Percentiles rank a stretch among this genome's conserved stretches.
These are phyloP conservation scores for Ceratobasidium sp. DNA, from an alignment of 1,284 basidiomycete species.

Conservation along the genomic window DNA sequence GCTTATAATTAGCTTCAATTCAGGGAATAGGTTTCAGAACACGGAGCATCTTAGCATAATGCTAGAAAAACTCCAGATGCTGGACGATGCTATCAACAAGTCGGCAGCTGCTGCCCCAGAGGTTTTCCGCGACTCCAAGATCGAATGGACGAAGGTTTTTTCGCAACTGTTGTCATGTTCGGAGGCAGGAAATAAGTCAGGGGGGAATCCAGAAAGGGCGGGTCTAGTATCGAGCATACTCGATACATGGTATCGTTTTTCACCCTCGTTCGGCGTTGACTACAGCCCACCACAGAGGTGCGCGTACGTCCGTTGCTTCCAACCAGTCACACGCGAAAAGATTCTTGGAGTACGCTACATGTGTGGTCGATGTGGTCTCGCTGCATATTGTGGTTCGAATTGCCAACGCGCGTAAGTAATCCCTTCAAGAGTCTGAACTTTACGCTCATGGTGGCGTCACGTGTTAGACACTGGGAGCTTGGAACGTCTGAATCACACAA, in stretches of 20 bases:
- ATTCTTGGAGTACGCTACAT: not conserved
- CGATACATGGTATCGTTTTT: not conserved
- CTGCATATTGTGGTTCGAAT: not conserved
- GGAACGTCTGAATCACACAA: too few relatives aligned
- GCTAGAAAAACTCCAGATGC: not conserved
- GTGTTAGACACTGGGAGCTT: too few relatives aligned
- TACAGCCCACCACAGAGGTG: not conserved
- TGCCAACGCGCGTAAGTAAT: too few relatives aligned
- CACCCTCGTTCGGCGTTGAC: not conserved
- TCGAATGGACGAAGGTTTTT: constrained; percentile 1
- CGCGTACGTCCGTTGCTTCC: not conserved
- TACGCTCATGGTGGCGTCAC: too few relatives aligned
- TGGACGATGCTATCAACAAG: too few relatives aligned
- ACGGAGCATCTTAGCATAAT: not conserved
- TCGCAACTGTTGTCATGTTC: not conserved
- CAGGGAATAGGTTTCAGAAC: not conserved
- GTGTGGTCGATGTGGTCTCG: not conserved
- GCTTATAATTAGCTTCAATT: not conserved
- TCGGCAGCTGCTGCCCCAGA: not conserved
- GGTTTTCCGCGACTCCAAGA: not conserved
- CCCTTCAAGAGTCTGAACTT: too few relatives aligned
- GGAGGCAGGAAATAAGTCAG: too few relatives aligned
- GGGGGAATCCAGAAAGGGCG: not conserved
- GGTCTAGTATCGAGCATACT: not conserved
- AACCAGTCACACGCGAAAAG: not conserved